Conservation (phyloP, 2,329 filamentous ascomycete species). For the Aspergillus awamori region DNA sequence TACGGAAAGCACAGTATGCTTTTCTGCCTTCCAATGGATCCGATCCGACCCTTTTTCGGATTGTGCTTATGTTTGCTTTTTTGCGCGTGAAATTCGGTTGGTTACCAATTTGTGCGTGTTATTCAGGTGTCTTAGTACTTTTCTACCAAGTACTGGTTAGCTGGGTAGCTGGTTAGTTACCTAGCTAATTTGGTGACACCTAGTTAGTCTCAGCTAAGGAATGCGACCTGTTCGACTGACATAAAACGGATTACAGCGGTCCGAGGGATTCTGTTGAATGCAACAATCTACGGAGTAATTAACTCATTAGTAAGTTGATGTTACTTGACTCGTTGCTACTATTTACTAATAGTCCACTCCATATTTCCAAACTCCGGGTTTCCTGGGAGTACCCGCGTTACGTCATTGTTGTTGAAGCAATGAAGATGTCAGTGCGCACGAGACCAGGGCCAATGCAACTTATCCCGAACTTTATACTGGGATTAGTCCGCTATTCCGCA, state of each 20-base stretch:
- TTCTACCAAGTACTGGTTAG: too few relatives aligned
- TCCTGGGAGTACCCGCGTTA: neutral
- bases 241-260: constrained; percentile 4
- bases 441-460: constrained; percentile 1
- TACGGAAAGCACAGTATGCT: neutral
- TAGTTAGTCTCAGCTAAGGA: neutral
- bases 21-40: neutral
- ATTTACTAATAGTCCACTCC: too few relatives aligned
- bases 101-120: neutral
- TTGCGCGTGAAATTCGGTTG: neutral
- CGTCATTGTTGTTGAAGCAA: constrained; percentile 9
- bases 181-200: neutral
- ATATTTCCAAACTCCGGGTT: neutral
- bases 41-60: too few relatives aligned
- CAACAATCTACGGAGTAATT: neutral
- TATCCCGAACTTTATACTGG: constrained; percentile 1
- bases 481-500: neutral
- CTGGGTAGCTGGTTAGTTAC: too few relatives aligned
- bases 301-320: too few relatives aligned
- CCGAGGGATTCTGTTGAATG: neutral
- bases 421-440: constrained; percentile 12
- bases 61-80: neutral
- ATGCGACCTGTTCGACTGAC: neutral
- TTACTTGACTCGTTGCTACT: too few relatives aligned
- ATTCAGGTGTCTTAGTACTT: too few relatives aligned